Evolutionary conservation across 352 stramenopile species (phyloP).

Genomic region (Globisporangium iwayamae): DNA sequence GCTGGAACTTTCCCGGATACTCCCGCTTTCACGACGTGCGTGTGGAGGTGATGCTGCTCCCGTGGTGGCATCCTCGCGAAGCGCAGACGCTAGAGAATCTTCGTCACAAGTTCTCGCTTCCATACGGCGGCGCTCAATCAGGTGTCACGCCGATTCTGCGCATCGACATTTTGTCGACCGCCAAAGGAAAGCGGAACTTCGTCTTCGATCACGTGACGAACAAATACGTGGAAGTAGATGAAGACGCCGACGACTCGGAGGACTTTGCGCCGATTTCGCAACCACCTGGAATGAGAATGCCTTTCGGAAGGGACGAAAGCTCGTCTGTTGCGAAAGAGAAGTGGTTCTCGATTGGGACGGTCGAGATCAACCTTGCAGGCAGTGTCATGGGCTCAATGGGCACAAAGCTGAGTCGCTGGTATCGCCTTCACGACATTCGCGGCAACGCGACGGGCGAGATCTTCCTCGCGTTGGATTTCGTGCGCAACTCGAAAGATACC

Average conservation of each 20-base stretch:
- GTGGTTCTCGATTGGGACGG: conserved; percentile 74
- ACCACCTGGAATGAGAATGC: conserved; percentile 17
- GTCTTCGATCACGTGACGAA: conserved; percentile 85
- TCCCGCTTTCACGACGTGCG: conserved; percentile 83
- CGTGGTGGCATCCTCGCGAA: conserved; percentile 85
- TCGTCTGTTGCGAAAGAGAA: conserved; percentile 47
- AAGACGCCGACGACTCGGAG: conserved; percentile 51
- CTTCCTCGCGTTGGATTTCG: conserved; percentile 79
- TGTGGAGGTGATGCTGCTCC: conserved; percentile 78
- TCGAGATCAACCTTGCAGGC: conserved; percentile 82
- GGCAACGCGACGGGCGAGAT: conserved; percentile 83
- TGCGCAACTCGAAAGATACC: conserved; percentile 35
- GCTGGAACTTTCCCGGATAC: conserved; percentile 81
- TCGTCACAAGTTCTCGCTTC: conserved; percentile 74
- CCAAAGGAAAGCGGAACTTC: conserved; percentile 73
- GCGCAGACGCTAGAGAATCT: conserved; percentile 66
- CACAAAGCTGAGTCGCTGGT: conserved; percentile 79
- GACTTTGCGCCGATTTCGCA: conserved; percentile 9
- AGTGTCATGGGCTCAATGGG: conserved; percentile 78
- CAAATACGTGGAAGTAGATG: conserved; percentile 84
- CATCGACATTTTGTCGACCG: conserved; percentile 67
- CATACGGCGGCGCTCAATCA: conserved; percentile 81
- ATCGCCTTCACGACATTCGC: conserved; percentile 74
- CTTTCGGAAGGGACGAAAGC: conserved; percentile 50
- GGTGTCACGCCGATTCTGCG: conserved; percentile 83